These are phyloP conservation scores for Angomonas deanei DNA, from an alignment of 208 protist species.

Conservation along the genomic window DNA sequence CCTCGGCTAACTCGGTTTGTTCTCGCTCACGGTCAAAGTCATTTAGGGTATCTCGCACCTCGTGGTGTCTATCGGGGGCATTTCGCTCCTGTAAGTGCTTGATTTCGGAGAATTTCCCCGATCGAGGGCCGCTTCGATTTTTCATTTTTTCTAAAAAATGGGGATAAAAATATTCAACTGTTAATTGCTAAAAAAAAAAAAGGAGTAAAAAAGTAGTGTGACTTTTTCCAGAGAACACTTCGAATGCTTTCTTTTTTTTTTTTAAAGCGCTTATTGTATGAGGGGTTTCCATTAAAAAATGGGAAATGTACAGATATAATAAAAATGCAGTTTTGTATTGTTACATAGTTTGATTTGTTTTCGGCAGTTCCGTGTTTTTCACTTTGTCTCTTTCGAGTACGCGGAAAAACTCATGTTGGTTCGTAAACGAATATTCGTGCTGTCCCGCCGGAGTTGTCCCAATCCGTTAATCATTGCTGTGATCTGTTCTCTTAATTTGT, in stretches of 20 bases:
- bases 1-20: conserved; percentile 23
- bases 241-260: too few relatives aligned
- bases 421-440: conserved; percentile 34
- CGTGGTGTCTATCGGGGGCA: background rate
- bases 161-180: background rate
- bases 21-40: conserved; percentile 14
- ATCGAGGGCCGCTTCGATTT: conserved; percentile 3
- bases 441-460: conserved; percentile 31
- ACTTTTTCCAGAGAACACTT: background rate
- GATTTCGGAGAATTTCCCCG: conserved; percentile 16
- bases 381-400: conserved; percentile 30
- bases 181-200: background rate
- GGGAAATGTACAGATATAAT: too few relatives aligned
- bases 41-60: conserved; percentile 12
- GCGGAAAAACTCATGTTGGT: conserved; percentile 62
- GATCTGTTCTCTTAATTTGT: conserved; percentile 36
- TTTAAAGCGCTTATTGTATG: too few relatives aligned
- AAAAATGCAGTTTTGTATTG: too few relatives aligned
- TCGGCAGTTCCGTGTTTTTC: background rate
- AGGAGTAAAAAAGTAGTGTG: background rate
- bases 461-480: conserved; percentile 21
- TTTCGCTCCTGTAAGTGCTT: background rate
- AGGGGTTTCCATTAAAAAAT: too few relatives aligned
- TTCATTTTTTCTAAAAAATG: background rate
- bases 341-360: background rate